Base-by-base conservation (phyloP, 2,329 filamentous ascomycete species). In the Penicillium sp. region DNA sequence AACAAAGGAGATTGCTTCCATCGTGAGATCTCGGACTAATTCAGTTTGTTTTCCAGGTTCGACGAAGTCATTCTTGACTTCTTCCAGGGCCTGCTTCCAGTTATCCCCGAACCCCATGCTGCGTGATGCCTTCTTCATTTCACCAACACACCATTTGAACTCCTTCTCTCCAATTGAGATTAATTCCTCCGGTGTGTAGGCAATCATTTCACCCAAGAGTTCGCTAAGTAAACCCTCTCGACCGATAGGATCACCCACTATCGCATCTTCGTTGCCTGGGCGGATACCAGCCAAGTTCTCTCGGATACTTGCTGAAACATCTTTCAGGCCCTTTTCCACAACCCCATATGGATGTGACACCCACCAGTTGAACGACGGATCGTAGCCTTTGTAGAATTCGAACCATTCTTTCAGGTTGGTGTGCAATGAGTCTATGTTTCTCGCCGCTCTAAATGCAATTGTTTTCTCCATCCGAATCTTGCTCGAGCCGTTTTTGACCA, bases 201-300 rank as follows among this genome's bases (percentile, higher is more conserved):
- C 79, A 50, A 86, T 84, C 77, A 84, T 80, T 67, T 86, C 84
- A 0, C 79, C 78, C 56, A 80, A 75, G 1, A 87, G 75, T 50
- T 85, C 83, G 12, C 76, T 75, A 0, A 83, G 68, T 0, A 86
- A 71, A 0, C 79, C 82, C 0, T 79, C 75, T 4, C 78, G 71
- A 1, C 84, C 83, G 49, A 86, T 83, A 0, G 84, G 83, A 59
- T 86, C 78, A 1, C 83, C 83, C 29, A 86, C 77, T 50, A 86
- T 85, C 7, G 80, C 78, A 52, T 83, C 78, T 0, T 77, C 70
- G 48, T 79, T 75, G 2, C 70, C 73, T 0, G 72, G 71, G 1
- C 73, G 67, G 52, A 82, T 75, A 3, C 81, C 82, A 0, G 80
- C 78, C 0, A 84, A 69, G 2, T 73, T 69, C 31, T 71, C 69